Evolutionary conservation across 192 early-diverging fungal genomes (phyloP), one percentile per base, ranked within the genome.

Genomic region (Entomortierella lignicola): DNA sequence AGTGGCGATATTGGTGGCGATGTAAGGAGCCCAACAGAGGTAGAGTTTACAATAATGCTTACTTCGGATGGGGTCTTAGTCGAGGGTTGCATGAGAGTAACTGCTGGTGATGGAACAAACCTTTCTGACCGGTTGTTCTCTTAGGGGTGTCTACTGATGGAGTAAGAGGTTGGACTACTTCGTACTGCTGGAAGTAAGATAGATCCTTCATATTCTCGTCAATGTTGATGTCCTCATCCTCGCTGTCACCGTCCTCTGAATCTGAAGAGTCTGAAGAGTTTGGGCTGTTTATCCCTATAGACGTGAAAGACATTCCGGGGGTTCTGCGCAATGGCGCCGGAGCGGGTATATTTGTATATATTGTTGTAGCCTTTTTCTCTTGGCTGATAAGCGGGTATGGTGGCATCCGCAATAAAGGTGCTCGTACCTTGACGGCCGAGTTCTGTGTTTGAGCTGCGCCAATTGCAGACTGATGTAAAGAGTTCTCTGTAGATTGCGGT

Each of bases 121-220:
- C 73, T 23, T 77, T 77, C 12, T 66, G 59, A 0, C 66, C 66
- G 0, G 73, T 77, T 1, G 66, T 77, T 7, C 61, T 53, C 52
- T 77, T 77, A 2, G 73, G 73, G 47, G 69, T 37, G 37, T 69
- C 64, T 6, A 69, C 55, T 2, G 57, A 69, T 7, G 60, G 66
- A 3, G 55, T 37, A 10, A 52, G 52, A n/a, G n/a, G n/a, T n/a
- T 44, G 59, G 17, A 51, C 17, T 27, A 23, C 13, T 25, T n/a
- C 47, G 32, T 18, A 30, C 13, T 44, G 26, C 15, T 44, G 34
- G 25, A 26, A 23, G 1, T 69, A 12, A 20, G 12, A 32, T 2
- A n/a, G 2, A 34, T 29, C 42, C 17, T 21, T n/a, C 13, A 41
- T 47, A 25, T 69, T 29, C 26, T 42, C 29, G 4, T 60, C 42